Evolutionary conservation across 106 monocot genomes (phyloP), one percentile per base, ranked within the genome.

Genomic region (Dioscorea alata): DNA sequence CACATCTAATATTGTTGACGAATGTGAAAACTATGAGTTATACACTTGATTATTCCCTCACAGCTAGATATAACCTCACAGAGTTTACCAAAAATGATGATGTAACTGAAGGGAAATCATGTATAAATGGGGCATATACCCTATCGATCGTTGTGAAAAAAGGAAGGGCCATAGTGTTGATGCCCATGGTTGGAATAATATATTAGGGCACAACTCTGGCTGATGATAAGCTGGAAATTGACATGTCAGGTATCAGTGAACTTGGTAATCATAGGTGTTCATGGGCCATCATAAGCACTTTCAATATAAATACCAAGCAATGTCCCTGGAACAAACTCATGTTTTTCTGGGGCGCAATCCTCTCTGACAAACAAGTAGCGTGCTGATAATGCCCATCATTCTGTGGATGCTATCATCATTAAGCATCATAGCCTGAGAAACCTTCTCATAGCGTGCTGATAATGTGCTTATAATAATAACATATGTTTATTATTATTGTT

Each of bases 1-100:
- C 52, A 33, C 61, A 72, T 64, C 79, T 74, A 74, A 65, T 70
- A 21, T 72, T 33, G 49, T 54, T 57, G 73, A 59, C 56, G 75
- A 59, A 53, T 72, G 24, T 33, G 77, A 82, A n/a, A 64, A 69
- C 66, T 69, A n/a, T 57, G 24, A 31, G 73, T 25, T 64, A 49
- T 49, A 54, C 51, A 57, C 35, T 28, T 81, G 53, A 6, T 75
- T 73, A 73, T 6, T 54, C 76, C 18, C 13, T 42, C 68, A 75
- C 65, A 75, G 42, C 61, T 52, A 79, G 73, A 64, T 57, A 60
- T 60, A 71, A 58, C 62, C 48, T 67, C 59, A 13, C 68, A 23
- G 59, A 79, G 32, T 49, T 62, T 35, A 18, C 42, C 12, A 65
- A 21, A 33, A 70, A 82, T 6, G 17, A 48, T 60, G 50, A 53